phyloP scores from a whole-genome alignment of 352 stramenopile species.

The Globisporangium paroecandrum region DNA sequence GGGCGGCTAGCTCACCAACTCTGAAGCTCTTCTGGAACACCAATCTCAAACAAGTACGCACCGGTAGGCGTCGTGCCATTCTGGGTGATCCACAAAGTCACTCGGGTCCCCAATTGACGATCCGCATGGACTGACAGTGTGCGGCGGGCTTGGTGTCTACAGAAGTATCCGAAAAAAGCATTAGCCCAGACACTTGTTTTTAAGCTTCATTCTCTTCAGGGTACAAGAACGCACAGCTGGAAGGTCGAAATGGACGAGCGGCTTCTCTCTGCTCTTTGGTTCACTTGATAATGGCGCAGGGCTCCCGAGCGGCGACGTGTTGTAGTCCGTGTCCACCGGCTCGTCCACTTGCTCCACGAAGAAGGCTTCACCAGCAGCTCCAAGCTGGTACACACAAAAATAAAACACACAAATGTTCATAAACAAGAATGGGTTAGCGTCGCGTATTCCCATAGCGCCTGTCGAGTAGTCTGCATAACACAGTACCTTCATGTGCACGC shows the following conservation, averaged over 20 bases:
- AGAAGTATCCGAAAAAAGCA: background rate
- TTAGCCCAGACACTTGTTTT: background rate
- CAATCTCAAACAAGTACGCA: constrained; percentile 5
- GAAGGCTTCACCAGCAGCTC: constrained; percentile 62
- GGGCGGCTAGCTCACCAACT: background rate
- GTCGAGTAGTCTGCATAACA: background rate
- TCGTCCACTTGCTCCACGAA: constrained; percentile 67
- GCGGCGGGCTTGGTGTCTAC: background rate
- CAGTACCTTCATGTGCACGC: constrained; percentile 72
- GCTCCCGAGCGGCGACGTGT: constrained; percentile 55
- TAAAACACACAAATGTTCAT: too few species aligned
- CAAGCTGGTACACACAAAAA: constrained; percentile 31
- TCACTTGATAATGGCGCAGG: constrained; percentile 20
- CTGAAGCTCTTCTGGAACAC: background rate
- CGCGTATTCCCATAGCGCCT: background rate
- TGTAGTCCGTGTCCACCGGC: constrained; percentile 61
- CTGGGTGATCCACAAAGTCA: constrained; percentile 3
- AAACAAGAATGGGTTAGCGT: background rate
- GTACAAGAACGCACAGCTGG: constrained; percentile 1
- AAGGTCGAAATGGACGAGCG: constrained; percentile 6
- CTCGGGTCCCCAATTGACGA: background rate
- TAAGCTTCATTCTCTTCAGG: background rate
- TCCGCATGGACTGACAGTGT: constrained; percentile 7
- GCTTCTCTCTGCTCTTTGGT: background rate
- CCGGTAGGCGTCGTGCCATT: constrained; percentile 37